Conservation (phyloP, 768 basidiomycete species). For the Tremella mesenterica region DNA sequence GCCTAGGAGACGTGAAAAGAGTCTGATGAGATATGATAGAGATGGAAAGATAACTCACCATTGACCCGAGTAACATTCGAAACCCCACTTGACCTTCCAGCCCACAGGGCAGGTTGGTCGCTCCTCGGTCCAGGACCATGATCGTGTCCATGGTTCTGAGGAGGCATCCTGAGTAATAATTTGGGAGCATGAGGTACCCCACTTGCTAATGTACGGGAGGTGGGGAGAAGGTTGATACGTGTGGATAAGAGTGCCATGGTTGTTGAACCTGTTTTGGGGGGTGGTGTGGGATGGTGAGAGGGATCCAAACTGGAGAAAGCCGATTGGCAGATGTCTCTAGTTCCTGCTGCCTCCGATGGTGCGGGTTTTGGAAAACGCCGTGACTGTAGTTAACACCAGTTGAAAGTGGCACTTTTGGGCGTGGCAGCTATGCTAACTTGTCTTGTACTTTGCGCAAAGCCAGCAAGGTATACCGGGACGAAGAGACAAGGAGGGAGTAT, state of each 20-base stretch:
- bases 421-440: too few relatives aligned
- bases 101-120: conserved; percentile 27
- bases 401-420: too few relatives aligned
- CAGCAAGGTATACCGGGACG: too few relatives aligned
- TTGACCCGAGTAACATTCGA: conserved; percentile 11
- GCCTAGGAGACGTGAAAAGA: too few relatives aligned
- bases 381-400: too few relatives aligned
- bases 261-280: too few relatives aligned
- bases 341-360: too few relatives aligned
- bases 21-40: too few relatives aligned
- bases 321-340: too few relatives aligned
- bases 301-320: neutral
- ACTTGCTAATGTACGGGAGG: conserved; percentile 65
- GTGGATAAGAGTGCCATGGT: conserved; percentile 28
- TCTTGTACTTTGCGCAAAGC: too few relatives aligned
- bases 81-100: conserved; percentile 17
- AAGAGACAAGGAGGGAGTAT: too few relatives aligned
- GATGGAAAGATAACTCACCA: conserved; percentile 18
- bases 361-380: too few relatives aligned
- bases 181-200: conserved; percentile 70
- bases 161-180: conserved; percentile 63
- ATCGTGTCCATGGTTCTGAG: conserved; percentile 52
- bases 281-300: neutral
- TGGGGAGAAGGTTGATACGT: conserved; percentile 63
- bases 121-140: conserved; percentile 52